Evolutionary conservation across 2,329 filamentous ascomycete genomes (phyloP), one percentile per base, ranked within the genome.

Genomic region (Colletotrichum plurivorum): DNA sequence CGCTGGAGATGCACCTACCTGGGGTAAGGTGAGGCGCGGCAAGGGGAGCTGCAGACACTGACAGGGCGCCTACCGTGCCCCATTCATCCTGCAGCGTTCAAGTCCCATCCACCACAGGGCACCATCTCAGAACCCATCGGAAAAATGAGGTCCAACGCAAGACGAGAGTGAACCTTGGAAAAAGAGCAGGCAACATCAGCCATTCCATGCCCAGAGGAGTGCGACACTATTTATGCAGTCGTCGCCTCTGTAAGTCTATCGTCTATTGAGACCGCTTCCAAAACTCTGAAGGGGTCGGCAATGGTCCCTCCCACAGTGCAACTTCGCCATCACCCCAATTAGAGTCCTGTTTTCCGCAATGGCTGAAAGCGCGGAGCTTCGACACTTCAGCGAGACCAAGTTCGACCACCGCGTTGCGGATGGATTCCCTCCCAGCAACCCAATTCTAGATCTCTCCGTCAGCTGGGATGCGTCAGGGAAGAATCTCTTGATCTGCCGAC

Each of bases 371-470:
- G 74, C 75, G 68, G 71, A 80, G 71, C 82, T 89, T 69, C 73
- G 82, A 71, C 82, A 87, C 53, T 79, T 87, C 71, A 87, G 87
- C 79, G 85, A 90, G 76, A 89, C 88, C 73, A 82, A 83, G 72
- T 85, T 92, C 70, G 84, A 87, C 58, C 81, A 85, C 53, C 84
- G 85, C 25, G 84, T 89, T 22, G 84, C 88, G 45, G 81, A 84
- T 43, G 83, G 85, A 54, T 87, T 92, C 58, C 84, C 95, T 41
- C 87, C 90, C 27, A 94, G 93, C 79, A 97, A 94, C 79, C 94
- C 95, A 16, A 92, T 91, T 9, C 93, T 97, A 83, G 94, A 98
- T 80, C 85, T 98, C 53, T 86, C 92, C n/a, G 91, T 92, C 5
- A 85, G 94, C 13, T 83, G 82, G 78, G 92, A 93, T 13, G 88